phyloP scores from a whole-genome alignment of 176 grass and related monocot species.

The Thinopyrum elongatum region DNA sequence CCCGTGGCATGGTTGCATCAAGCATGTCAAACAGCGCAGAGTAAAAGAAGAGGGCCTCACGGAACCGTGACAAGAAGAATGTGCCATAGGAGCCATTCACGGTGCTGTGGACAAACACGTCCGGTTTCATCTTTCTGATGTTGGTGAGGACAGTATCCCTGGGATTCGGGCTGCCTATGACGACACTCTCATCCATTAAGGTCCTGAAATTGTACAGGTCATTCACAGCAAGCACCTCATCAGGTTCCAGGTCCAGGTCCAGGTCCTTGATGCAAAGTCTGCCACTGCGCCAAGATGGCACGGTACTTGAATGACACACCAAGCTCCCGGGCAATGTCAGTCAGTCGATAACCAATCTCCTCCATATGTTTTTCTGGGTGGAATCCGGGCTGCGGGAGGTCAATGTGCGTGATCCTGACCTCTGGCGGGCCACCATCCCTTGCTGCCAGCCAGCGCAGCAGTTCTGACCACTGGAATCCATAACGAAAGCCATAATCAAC shows the following conservation, averaged over 20 bases:
- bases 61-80: slow-evolving; percentile 48
- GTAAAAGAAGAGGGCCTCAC: slow-evolving; percentile 44
- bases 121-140: slow-evolving; percentile 37
- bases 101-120: slow-evolving; percentile 41
- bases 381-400: slow-evolving; percentile 45
- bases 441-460: slow-evolving; percentile 20
- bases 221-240: slow-evolving; percentile 50
- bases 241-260: slow-evolving; percentile 11
- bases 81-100: slow-evolving; percentile 39
- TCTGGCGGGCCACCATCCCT: slow-evolving; percentile 28
- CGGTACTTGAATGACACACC: slow-evolving; percentile 41
- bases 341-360: slow-evolving; percentile 35
- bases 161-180: slow-evolving; percentile 29
- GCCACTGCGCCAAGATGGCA: slow-evolving; percentile 28
- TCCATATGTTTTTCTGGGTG: slow-evolving; percentile 30
- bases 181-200: slow-evolving; percentile 49
- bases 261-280: slow-evolving; percentile 35
- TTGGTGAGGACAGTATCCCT: slow-evolving; percentile 41
- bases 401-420: slow-evolving; percentile 45
- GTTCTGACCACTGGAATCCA: slow-evolving; percentile 50
- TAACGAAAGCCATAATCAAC: slow-evolving; percentile 43
- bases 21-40: slow-evolving; percentile 53
- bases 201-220: slow-evolving; percentile 36
- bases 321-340: slow-evolving; percentile 28
- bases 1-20: slow-evolving; percentile 43